Percentiles rank a stretch among this genome's conserved stretches.
These are phyloP conservation scores for Penicillium alfredii DNA, from an alignment of 495 filamentous ascomycete species.

Conservation along the genomic window DNA sequence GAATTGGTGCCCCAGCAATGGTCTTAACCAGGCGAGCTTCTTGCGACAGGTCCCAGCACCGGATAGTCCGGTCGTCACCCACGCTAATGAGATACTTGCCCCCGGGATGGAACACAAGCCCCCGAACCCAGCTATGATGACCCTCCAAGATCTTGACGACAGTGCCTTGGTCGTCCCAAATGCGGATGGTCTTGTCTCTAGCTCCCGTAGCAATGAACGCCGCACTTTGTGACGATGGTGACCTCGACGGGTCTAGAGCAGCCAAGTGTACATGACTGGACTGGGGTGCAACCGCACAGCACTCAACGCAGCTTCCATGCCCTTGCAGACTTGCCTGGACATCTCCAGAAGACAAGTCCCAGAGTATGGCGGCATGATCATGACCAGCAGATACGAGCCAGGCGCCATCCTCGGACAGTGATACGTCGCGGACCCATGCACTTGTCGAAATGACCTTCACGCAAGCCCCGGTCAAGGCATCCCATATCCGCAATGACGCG, in stretches of 20 bases:
- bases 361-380: slow-evolving; percentile 71
- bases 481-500: slow-evolving; percentile 9
- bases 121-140: slow-evolving; percentile 92
- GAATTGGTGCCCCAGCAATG: slow-evolving; percentile 66
- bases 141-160: slow-evolving; percentile 82
- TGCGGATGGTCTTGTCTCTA: slow-evolving; percentile 79
- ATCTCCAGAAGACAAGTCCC: slow-evolving; percentile 64
- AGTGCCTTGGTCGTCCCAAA: slow-evolving; percentile 80
- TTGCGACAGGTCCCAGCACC: slow-evolving; percentile 91
- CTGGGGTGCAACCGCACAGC: slow-evolving; percentile 78
- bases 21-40: slow-evolving; percentile 81
- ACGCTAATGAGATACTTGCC: slow-evolving; percentile 83
- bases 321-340: slow-evolving; percentile 70
- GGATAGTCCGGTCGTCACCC: slow-evolving; percentile 79
- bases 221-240: slow-evolving; percentile 57
- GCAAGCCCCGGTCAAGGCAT: slow-evolving; percentile 7
- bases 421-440: slow-evolving; percentile 79
- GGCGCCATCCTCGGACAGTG: slow-evolving; percentile 72
- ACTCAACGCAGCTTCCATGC: slow-evolving; percentile 82
- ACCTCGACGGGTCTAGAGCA: slow-evolving; percentile 67
- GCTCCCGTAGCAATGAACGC: slow-evolving; percentile 83
- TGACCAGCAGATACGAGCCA: slow-evolving; percentile 76
- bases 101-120: slow-evolving; percentile 79
- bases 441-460: slow-evolving; percentile 1
- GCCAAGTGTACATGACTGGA: slow-evolving; percentile 69